Conservation (phyloP, 352 stramenopile genomes). For the Pythium diclinum region DNA sequence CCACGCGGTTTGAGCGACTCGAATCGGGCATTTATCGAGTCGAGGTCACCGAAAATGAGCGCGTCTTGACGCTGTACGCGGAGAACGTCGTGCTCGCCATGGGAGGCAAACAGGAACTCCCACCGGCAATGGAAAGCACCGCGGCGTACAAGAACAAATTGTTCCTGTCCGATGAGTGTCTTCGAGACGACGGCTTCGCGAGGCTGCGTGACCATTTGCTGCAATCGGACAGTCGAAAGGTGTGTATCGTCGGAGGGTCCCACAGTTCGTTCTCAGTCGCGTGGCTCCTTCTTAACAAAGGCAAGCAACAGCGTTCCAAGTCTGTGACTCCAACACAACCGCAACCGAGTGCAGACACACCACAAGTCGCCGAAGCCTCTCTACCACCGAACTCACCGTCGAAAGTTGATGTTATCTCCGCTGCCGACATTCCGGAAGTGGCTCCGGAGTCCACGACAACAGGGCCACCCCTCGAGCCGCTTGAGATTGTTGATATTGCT, state of each 20-base stretch:
- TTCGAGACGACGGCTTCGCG: conserved; percentile 59
- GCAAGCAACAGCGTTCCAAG: conserved; percentile 22
- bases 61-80: conserved; percentile 40
- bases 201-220: conserved; percentile 46
- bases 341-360: neutral
- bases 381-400: neutral
- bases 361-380: neutral
- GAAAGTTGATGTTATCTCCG: neutral
- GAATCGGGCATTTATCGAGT: conserved; percentile 50
- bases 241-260: conserved; percentile 80
- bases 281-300: conserved; percentile 75
- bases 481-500: neutral
- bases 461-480: neutral
- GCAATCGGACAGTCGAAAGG: conserved; percentile 44
- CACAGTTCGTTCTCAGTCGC: conserved; percentile 85
- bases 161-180: conserved; percentile 62
- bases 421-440: neutral
- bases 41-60: conserved; percentile 32
- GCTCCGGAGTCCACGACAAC: neutral
- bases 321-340: neutral
- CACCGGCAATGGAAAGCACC: conserved; percentile 35
- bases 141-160: conserved; percentile 44
- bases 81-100: conserved; percentile 70
- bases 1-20: conserved; percentile 44
- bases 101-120: conserved; percentile 53